phyloP scores from a whole-genome alignment of 257 asterid genomes.

The Gentiana dahurica region DNA sequence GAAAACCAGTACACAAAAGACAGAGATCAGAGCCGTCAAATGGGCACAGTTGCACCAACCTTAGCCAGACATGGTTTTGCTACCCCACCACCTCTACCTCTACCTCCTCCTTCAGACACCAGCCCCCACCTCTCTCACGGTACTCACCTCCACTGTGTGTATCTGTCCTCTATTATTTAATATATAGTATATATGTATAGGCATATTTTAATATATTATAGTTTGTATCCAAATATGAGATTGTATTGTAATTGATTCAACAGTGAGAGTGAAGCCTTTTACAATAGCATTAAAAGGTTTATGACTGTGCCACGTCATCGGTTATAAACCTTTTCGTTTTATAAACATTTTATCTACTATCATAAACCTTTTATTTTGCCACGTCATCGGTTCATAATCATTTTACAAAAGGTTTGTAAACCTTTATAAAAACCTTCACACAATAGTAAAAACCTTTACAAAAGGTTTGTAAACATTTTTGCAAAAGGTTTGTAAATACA shows the following conservation, averaged over 20 bases:
- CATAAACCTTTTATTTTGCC: no score
- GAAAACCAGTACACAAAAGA: slow-evolving; percentile 12
- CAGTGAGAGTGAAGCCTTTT: neutral
- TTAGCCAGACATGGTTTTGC: slow-evolving; percentile 15
- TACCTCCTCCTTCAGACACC: slow-evolving; percentile 4
- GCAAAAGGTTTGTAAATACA: no score
- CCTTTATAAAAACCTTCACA: no score
- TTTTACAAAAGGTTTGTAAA: no score
- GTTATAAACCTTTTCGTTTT: no score
- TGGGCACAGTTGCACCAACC: slow-evolving; percentile 13
- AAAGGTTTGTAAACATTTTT: no score
- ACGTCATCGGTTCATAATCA: no score
- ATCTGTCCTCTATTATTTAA: slow-evolving; percentile 1
- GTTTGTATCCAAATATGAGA: neutral
- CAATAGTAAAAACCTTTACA: no score
- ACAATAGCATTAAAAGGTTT: no score
- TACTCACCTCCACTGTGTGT: neutral
- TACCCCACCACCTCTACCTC: neutral
- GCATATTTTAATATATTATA: neutral
- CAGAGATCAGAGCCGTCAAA: slow-evolving; percentile 9
- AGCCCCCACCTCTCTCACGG: slow-evolving; percentile 15
- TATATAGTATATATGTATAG: no score
- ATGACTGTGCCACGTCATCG: no score
- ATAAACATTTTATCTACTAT: no score
- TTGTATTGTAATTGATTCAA: neutral